phyloP scores from a whole-genome alignment of 345 rosid species.

The Ceriops zippeliana region DNA sequence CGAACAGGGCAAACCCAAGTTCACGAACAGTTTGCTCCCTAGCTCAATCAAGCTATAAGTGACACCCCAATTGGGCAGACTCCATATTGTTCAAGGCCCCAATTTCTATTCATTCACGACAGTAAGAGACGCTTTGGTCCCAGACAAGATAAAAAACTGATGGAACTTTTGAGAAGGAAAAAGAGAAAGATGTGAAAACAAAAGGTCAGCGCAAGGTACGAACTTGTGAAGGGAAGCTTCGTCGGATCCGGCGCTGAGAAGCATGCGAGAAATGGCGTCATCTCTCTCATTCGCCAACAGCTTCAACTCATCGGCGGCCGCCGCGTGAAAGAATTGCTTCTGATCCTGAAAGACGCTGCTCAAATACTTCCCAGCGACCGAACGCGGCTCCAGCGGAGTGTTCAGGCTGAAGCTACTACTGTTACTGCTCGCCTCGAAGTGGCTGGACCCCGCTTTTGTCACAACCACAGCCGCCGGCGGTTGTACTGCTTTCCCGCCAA shows the following conservation, averaged over 20 bases:
- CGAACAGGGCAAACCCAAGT: no score
- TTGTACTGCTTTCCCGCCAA: slow-evolving; percentile 4
- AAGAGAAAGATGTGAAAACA: neutral
- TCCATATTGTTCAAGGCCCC: neutral
- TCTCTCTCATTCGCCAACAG: slow-evolving; percentile 58
- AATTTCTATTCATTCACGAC: neutral
- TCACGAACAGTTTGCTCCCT: neutral
- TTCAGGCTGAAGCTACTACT: slow-evolving; percentile 41
- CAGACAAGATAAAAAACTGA: neutral
- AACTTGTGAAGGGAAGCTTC: slow-evolving; percentile 83
- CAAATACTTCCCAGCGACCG: slow-evolving; percentile 65
- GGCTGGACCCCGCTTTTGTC: slow-evolving; percentile 62
- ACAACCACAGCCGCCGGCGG: slow-evolving; percentile 16
- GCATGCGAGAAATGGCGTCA: slow-evolving; percentile 56
- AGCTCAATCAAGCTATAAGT: neutral
- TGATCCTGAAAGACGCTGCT: slow-evolving; percentile 74
- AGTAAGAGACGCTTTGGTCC: no score
- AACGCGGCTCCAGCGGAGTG: slow-evolving; percentile 72
- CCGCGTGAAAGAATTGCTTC: slow-evolving; percentile 62
- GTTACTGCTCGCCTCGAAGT: slow-evolving; percentile 67
- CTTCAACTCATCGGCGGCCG: slow-evolving; percentile 74
- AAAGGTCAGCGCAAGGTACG: neutral
- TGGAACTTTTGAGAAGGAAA: neutral
- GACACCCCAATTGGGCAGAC: neutral
- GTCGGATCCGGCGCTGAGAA: slow-evolving; percentile 57